Percentiles rank a stretch among this genome's conserved stretches.
Conservation (phyloP, 441 rosid genomes). For the Melastoma candidum region DNA sequence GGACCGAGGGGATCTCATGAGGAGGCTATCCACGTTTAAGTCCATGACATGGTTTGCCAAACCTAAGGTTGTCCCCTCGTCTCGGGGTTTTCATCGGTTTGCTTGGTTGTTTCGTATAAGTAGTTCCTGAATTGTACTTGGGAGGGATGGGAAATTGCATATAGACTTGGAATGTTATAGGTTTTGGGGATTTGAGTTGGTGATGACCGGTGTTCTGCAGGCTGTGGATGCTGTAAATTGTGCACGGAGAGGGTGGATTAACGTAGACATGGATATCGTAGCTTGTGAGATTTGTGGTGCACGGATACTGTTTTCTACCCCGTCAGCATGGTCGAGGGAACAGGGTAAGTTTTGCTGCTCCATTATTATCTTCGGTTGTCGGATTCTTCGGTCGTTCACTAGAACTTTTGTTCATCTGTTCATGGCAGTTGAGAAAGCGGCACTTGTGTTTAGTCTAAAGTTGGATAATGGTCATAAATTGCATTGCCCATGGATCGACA, state of each 20-base stretch:
- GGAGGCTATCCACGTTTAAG: conserved; percentile 75
- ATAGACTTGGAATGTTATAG: neutral
- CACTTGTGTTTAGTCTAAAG: conserved; percentile 79
- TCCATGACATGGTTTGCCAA: conserved; percentile 98
- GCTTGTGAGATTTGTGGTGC: conserved; percentile 90
- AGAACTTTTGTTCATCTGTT: conserved; percentile 11
- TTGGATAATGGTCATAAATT: conserved; percentile 76
- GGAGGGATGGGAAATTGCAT: too few species aligned
- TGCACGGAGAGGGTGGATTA: conserved; percentile 90
- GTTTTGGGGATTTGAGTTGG: neutral
- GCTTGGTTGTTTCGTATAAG: too few species aligned
- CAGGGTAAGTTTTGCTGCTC: conserved; percentile 45
- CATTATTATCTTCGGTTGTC: neutral
- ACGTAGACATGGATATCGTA: conserved; percentile 64
- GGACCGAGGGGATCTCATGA: conserved; percentile 87
- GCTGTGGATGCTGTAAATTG: conserved; percentile 81
- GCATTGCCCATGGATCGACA: conserved; percentile 76
- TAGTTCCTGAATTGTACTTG: neutral
- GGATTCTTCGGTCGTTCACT: neutral
- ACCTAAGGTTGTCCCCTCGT: conserved; percentile 46
- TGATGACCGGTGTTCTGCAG: conserved; percentile 21
- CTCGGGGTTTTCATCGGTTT: too few species aligned
- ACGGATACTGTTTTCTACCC: conserved; percentile 69
- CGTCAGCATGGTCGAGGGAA: conserved; percentile 73
- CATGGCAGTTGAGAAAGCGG: conserved; percentile 78